These are phyloP conservation scores for Lumnitzera racemosa DNA, from an alignment of 345 rosid genomes.

Conservation along the genomic window DNA sequence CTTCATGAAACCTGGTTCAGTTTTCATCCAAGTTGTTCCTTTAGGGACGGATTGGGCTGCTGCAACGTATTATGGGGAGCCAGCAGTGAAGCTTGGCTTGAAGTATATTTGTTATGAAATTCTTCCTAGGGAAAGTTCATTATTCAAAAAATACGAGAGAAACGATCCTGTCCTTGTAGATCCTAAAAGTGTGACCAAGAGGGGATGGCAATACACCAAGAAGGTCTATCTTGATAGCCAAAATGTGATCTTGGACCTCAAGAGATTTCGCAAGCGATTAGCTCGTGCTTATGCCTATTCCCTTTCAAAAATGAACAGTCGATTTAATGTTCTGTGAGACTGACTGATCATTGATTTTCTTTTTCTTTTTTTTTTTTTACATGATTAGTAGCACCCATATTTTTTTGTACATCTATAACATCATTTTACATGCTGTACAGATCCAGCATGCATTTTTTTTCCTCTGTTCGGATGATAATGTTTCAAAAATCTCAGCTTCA, in stretches of 20 bases:
- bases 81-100: conserved; percentile 68
- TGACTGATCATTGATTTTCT: not conserved
- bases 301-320: conserved; percentile 12
- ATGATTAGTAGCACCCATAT: not conserved
- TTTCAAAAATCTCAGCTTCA: too few species aligned
- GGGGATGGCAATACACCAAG: conserved; percentile 82
- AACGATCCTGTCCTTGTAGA: conserved; percentile 57
- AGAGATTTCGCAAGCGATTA: conserved; percentile 50
- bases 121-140: conserved; percentile 57
- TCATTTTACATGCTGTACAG: too few species aligned
- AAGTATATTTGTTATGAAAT: conserved; percentile 57
- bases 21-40: conserved; percentile 71
- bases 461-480: too few species aligned
- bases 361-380: conserved; percentile 3
- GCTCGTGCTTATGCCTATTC: conserved; percentile 38
- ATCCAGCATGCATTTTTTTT: too few species aligned
- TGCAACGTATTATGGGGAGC: conserved; percentile 71
- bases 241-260: conserved; percentile 46
- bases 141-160: conserved; percentile 44
- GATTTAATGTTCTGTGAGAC: not conserved
- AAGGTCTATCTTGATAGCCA: conserved; percentile 63
- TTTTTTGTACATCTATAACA: not conserved
- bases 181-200: conserved; percentile 44
- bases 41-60: conserved; percentile 91
- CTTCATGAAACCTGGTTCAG: conserved; percentile 62